Evolutionary conservation across 306 rosid species (phyloP), one percentile per base, ranked within the genome.

Genomic region (Elaeagnus macrophylla): DNA sequence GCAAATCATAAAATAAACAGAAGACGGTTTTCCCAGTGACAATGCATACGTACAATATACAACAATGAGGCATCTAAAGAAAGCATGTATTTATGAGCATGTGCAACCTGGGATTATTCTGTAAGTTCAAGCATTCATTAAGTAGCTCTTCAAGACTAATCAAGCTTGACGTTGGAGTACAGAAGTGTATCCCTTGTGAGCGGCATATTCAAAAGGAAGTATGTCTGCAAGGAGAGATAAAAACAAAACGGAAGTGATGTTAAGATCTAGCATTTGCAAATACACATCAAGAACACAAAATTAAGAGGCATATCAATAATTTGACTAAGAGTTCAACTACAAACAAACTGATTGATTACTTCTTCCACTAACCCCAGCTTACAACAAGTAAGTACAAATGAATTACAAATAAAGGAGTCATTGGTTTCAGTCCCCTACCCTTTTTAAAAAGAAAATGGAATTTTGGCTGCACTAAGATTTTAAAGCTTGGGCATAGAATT

Each of bases 121-220:
- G 64, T 55, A 43, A 57, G 65, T 44, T 54, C 42, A 56, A 48
- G 62, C 41, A 54, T 68, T 70, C 15, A 38, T 37, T 16, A 41
- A 37, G 52, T 15, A 60, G 52, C 51, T 54, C 50, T 16, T 37
- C 44, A 47, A 50, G 79, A 71, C 68, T 74, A 88, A 61, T 88
- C 96, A 60, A 88, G 81, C 77, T 89, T 89, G 73, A 89, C 94
- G 38, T 80, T 89, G 38, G 97, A 83, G 71, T 85, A 89, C 13
- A 89, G 80, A 56, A 89, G 86, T 2, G 97, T 89, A 81, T 89
- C 97, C 78, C 72, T 85, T 25, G 95, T 83, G 59, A 85, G 64
- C 12, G 93, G 84, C 97, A 89, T 85, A 49, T 79, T 66, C 60
- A 81, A 7, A 62, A 89, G 89, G 74, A 79, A 85, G 73, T 73